These are phyloP conservation scores for Calonectria pseudoturangicola DNA, from an alignment of 2,329 filamentous ascomycete species.

Conservation along the genomic window DNA sequence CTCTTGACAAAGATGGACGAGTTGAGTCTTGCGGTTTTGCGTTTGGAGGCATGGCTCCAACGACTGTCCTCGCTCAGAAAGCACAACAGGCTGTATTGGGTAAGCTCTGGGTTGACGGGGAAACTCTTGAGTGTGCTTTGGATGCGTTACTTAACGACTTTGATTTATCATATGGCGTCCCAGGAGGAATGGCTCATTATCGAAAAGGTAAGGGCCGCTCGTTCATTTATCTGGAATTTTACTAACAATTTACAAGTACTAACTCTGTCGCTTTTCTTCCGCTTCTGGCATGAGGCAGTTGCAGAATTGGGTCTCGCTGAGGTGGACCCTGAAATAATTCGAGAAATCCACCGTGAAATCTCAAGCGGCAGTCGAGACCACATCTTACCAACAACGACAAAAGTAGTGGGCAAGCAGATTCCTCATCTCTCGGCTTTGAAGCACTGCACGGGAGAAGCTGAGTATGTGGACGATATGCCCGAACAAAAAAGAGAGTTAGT, in stretches of 20 bases:
- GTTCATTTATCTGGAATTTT: background rate
- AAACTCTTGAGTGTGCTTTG: constrained; percentile 17
- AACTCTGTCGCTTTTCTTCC: constrained; percentile 39
- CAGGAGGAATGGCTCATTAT: constrained; percentile 39
- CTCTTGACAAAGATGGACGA: constrained; percentile 50
- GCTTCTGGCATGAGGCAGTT: constrained; percentile 36
- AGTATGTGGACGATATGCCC: constrained; percentile 94
- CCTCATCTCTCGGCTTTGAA: constrained; percentile 90
- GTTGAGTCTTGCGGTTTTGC: constrained; percentile 31
- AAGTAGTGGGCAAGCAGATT: constrained; percentile 58
- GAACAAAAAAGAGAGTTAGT: constrained; percentile 87
- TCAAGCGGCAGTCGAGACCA: constrained; percentile 31
- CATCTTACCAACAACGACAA: constrained; percentile 16
- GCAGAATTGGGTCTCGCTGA: constrained; percentile 22
- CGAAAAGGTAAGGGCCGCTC: constrained; percentile 19
- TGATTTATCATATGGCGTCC: constrained; percentile 31
- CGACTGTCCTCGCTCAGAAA: constrained; percentile 29
- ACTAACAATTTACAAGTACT: constrained; percentile 23
- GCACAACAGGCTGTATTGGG: constrained; percentile 27
- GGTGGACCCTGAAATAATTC: constrained; percentile 77
- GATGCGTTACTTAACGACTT: constrained; percentile 30
- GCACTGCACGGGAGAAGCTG: constrained; percentile 90
- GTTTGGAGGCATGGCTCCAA: constrained; percentile 36
- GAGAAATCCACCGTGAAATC: constrained; percentile 80
- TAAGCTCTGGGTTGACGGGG: constrained; percentile 24